Conservation (phyloP, 192 early-diverging fungal species). For the Coemansia sp. region DNA sequence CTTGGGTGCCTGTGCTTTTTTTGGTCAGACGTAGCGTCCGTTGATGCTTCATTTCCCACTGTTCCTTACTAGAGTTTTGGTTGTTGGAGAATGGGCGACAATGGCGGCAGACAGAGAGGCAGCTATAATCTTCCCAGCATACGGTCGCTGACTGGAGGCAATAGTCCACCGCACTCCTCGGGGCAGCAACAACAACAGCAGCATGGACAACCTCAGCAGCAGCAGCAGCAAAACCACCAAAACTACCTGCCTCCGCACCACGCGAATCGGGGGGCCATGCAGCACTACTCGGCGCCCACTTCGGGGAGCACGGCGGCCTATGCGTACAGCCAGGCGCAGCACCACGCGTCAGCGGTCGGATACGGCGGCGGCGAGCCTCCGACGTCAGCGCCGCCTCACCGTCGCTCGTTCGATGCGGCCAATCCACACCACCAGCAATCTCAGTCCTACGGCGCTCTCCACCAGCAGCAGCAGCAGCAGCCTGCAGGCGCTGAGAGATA, state of each 20-base stretch:
- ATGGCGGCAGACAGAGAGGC: conserved; percentile 15
- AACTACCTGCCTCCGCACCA: conserved; percentile 4
- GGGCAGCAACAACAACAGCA: conserved; percentile 8
- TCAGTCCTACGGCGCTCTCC: not conserved
- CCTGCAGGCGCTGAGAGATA: not conserved
- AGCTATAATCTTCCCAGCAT: conserved; percentile 47
- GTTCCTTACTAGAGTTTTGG: conserved; percentile 5
- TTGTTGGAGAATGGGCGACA: conserved; percentile 25
- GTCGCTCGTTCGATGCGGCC: not conserved
- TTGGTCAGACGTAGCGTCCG: not conserved
- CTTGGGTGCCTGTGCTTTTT: not conserved
- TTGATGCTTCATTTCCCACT: not conserved
- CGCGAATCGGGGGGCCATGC: not conserved
- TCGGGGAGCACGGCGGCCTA: not conserved
- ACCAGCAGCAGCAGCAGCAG: too few relatives aligned
- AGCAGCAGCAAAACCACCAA: conserved; percentile 7
- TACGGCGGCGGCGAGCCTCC: not conserved
- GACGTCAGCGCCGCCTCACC: not conserved
- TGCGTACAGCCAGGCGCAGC: not conserved
- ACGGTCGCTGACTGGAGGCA: conserved; percentile 26
- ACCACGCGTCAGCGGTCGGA: not conserved
- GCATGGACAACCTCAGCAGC: conserved; percentile 3
- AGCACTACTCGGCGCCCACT: not conserved
- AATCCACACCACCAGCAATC: not conserved
- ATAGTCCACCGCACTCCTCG: conserved; percentile 6